phyloP scores from a whole-genome alignment of 192 early-diverging fungal species.

The Dimargaris cristalligena region DNA sequence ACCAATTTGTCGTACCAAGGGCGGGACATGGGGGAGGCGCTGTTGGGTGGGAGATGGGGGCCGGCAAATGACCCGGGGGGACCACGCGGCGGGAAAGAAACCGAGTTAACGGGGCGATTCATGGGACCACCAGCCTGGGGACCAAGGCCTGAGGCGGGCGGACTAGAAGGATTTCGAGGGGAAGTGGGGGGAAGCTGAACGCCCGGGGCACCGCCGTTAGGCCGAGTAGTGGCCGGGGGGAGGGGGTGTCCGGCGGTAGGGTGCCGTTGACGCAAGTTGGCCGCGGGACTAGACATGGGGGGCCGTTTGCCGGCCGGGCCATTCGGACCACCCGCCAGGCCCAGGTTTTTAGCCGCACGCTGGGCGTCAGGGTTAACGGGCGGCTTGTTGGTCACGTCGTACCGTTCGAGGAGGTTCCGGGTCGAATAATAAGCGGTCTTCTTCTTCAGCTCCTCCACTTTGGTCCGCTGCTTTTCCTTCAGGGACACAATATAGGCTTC shows the following conservation, averaged over 20 bases:
- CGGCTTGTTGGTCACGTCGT: conserved; percentile 36
- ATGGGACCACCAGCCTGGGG: too few species aligned
- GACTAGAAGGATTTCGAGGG: too few species aligned
- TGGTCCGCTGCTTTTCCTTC: conserved; percentile 42
- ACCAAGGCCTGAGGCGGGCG: not conserved
- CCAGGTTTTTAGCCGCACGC: not conserved
- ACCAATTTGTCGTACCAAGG: conserved; percentile 86
- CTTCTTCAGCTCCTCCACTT: conserved; percentile 89
- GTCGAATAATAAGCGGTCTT: conserved; percentile 84
- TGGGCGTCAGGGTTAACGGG: not conserved
- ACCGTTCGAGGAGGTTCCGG: conserved; percentile 74
- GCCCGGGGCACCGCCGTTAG: not conserved
- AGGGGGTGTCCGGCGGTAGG: not conserved
- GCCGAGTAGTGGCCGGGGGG: not conserved
- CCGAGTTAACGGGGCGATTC: too few species aligned
- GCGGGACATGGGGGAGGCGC: not conserved
- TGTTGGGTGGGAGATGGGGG: too few species aligned
- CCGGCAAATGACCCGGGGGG: not conserved
- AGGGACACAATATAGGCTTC: conserved; percentile 17
- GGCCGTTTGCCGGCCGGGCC: not conserved
- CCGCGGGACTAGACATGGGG: conserved; percentile 1
- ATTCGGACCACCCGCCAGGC: too few species aligned
- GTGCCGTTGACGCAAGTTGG: not conserved
- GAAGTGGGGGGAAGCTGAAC: not conserved
- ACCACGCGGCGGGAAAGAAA: too few species aligned